Conservation (phyloP, 495 filamentous ascomycete species). For the Mytilinidion resinicola region DNA sequence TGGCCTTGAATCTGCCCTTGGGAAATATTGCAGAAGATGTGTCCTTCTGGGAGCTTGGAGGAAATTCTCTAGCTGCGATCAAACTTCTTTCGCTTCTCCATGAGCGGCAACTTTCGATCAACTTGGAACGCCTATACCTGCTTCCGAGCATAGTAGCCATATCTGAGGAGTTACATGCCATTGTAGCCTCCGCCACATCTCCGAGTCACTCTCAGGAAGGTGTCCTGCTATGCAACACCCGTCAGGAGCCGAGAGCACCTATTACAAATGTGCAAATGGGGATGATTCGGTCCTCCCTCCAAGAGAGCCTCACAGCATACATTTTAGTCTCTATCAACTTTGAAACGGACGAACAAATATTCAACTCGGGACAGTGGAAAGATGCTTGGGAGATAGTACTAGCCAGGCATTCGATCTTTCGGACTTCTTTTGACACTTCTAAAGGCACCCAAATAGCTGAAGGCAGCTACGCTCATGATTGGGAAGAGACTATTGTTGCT, state of each 20-base stretch:
- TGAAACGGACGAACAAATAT: not conserved
- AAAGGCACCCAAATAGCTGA: not conserved
- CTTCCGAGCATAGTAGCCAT: not conserved
- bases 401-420: slow-evolving; percentile 2
- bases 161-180: not conserved
- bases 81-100: slow-evolving; percentile 9
- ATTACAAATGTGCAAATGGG: slow-evolving; percentile 2
- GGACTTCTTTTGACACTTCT: not conserved
- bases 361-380: not conserved
- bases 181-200: not conserved
- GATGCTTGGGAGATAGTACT: not conserved
- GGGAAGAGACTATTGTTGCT: not conserved
- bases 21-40: not conserved
- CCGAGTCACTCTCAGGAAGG: not conserved
- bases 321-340: slow-evolving; percentile 4
- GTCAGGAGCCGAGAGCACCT: not conserved
- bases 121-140: not conserved
- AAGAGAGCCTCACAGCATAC: not conserved
- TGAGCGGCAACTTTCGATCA: not conserved
- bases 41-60: slow-evolving; percentile 15
- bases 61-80: slow-evolving; percentile 11
- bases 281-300: slow-evolving; percentile 8
- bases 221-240: too few relatives aligned
- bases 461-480: not conserved
- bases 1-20: not conserved